Evolutionary conservation across 2,329 filamentous ascomycete genomes (phyloP).

Genomic region (Penicillium hesseltinei): DNA sequence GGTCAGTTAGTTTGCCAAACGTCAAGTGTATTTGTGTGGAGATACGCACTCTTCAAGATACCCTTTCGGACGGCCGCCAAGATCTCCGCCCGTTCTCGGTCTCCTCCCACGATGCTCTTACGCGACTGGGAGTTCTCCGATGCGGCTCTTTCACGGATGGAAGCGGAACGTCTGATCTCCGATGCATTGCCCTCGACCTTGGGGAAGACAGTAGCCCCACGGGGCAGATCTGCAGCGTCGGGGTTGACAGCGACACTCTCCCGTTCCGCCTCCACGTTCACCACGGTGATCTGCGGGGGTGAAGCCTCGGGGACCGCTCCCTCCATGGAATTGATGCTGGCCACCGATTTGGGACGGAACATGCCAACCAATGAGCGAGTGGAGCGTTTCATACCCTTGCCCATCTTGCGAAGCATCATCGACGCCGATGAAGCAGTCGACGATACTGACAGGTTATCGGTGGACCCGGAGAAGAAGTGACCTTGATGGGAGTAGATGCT

Average conservation of each 20-base stretch:
- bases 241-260: constrained; percentile 75
- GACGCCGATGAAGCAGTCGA: constrained; percentile 51
- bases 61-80: constrained; percentile 91
- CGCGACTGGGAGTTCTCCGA: constrained; percentile 57
- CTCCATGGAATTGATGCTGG: constrained; percentile 70
- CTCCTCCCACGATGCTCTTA: constrained; percentile 88
- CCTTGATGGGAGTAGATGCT: constrained; percentile 88
- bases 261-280: constrained; percentile 90
- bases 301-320: constrained; percentile 63
- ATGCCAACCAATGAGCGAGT: constrained; percentile 87
- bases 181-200: constrained; percentile 79
- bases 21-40: neutral
- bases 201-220: constrained; percentile 77
- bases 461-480: constrained; percentile 83
- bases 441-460: constrained; percentile 72
- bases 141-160: constrained; percentile 33
- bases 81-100: constrained; percentile 85
- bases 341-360: constrained; percentile 89
- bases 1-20: constrained; percentile 1
- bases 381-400: constrained; percentile 94
- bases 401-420: constrained; percentile 83
- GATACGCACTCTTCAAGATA: constrained; percentile 78
- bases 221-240: constrained; percentile 61
- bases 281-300: constrained; percentile 86
- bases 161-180: constrained; percentile 47